Evolutionary conservation across 2,329 filamentous ascomycete species (phyloP).

Genomic region (Xylariaceae sp.): DNA sequence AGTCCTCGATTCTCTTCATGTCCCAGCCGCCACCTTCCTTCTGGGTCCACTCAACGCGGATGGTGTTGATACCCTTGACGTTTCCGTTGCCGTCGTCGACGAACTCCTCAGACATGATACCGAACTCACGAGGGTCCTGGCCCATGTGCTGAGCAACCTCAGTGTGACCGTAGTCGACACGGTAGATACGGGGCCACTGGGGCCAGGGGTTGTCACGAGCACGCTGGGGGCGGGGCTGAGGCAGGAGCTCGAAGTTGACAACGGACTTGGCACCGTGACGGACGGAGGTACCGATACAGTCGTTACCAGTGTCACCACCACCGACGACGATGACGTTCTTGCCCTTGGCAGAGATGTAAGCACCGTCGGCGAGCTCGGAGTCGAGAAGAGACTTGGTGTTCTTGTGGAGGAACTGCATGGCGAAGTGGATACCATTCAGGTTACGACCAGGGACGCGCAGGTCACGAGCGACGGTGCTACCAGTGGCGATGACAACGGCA

Average conservation of each 20-base stretch:
- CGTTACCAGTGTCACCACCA: conserved; percentile 95
- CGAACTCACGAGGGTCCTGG: conserved; percentile 93
- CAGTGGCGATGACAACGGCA: conserved; percentile 85
- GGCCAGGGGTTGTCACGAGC: conserved; percentile 96
- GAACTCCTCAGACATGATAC: conserved; percentile 97
- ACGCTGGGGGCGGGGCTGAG: conserved; percentile 85
- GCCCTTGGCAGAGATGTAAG: conserved; percentile 91
- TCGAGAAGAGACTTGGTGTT: conserved; percentile 98
- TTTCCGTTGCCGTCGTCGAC: conserved; percentile 81
- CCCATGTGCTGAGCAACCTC: conserved; percentile 96
- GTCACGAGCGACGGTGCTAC: conserved; percentile 88
- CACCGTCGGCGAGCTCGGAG: conserved; percentile 74
- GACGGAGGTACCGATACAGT: conserved; percentile 94
- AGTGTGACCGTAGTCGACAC: conserved; percentile 94
- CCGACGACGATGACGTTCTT: conserved; percentile 97
- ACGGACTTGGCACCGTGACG: conserved; percentile 94
- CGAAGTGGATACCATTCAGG: conserved; percentile 86
- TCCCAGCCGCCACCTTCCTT: conserved; percentile 87
- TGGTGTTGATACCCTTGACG: conserved; percentile 93
- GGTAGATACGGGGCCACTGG: conserved; percentile 96
- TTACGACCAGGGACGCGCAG: conserved; percentile 85
- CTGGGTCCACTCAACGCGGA: conserved; percentile 95
- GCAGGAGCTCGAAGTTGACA: conserved; percentile 92
- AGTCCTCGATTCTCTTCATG: conserved; percentile 95
- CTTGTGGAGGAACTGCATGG: conserved; percentile 95